These are phyloP conservation scores for Dipodascus albidus DNA, from an alignment of 805 yeast species.

Conservation along the genomic window DNA sequence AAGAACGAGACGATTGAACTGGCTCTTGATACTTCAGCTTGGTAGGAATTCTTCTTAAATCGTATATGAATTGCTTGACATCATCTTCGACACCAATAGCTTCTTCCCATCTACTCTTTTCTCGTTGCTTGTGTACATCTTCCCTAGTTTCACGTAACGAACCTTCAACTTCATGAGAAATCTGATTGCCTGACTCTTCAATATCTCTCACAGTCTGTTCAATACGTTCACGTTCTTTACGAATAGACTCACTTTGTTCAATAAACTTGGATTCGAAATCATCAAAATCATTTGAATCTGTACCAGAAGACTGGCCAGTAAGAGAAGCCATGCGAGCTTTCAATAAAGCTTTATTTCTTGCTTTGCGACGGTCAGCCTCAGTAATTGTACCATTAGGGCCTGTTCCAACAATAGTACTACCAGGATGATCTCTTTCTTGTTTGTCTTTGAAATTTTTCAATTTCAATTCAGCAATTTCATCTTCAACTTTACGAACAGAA, in stretches of 20 bases:
- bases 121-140: constrained; percentile 29
- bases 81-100: constrained; percentile 68
- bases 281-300: constrained; percentile 34
- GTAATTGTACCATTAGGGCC: constrained; percentile 85
- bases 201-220: constrained; percentile 58
- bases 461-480: constrained; percentile 54
- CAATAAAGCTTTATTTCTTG: constrained; percentile 65
- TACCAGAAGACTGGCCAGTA: constrained; percentile 58
- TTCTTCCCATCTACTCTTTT: constrained; percentile 64
- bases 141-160: constrained; percentile 29
- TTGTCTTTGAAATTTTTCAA: constrained; percentile 49
- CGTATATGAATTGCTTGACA: constrained; percentile 50
- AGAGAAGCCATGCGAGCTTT: constrained; percentile 86
- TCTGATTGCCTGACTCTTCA: constrained; percentile 53
- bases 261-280: constrained; percentile 36
- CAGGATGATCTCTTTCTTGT: constrained; percentile 54
- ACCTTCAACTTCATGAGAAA: constrained; percentile 39
- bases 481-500: constrained; percentile 52
- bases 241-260: constrained; percentile 35
- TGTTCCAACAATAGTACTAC: constrained; percentile 60
- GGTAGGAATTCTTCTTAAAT: constrained; percentile 26
- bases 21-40: constrained; percentile 2
- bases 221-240: constrained; percentile 42
- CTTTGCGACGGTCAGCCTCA: constrained; percentile 70
- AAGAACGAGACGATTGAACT: constrained; percentile 4